Base-by-base conservation (phyloP, 2,329 filamentous ascomycete genomes). In the Monilinia vaccinii-corymbosi region DNA sequence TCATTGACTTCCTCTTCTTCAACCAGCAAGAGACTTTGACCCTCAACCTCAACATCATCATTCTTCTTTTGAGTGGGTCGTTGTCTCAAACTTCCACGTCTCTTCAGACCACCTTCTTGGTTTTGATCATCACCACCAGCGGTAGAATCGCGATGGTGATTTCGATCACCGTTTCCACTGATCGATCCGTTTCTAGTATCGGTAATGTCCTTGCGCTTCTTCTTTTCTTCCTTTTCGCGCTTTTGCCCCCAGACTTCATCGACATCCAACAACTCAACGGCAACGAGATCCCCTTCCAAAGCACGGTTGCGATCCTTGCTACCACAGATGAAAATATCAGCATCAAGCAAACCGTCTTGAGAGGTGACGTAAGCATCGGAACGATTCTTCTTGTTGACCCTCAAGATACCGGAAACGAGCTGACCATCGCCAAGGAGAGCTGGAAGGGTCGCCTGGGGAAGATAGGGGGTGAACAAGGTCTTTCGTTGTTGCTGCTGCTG, bases 11-110 rank as follows among this genome's bases (percentile, higher is more conserved):
- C 94, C 73, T 99, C 94, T 73, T 99, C 94, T 72, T 99, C 94
- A 65, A 97, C 94, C 21, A 99, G 84, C 25, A 99, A 85, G 61
- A 99, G 81, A 73, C 93, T 97, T 75, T 99, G 94, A 31, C 94
- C 94, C 74, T 99, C 94, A 32, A 99, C 94, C 75, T 99, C 94
- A 31, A 99, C 94, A 73, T 99, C 94, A 67, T 99, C 94, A 65
- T 99, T 99, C 84, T 99, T 99, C 85, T 99, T 99, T 76, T 99
- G 94, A 0, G 93, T 97, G 10, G 94, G 94, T 58, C 94, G 88
- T 78, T 97, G 94, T 71, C 94, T 88, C 67, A 99, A 83, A 81
- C 93, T 97, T 67, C 94, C 94, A 71, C 94, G 89, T 67, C 94
- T 85, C 68, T 93, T 89, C 62, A 92, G 90, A 70, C 92, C 91